Evolutionary conservation across 2,329 filamentous ascomycete genomes (phyloP).

Genomic region (Diplodia sapinea): DNA sequence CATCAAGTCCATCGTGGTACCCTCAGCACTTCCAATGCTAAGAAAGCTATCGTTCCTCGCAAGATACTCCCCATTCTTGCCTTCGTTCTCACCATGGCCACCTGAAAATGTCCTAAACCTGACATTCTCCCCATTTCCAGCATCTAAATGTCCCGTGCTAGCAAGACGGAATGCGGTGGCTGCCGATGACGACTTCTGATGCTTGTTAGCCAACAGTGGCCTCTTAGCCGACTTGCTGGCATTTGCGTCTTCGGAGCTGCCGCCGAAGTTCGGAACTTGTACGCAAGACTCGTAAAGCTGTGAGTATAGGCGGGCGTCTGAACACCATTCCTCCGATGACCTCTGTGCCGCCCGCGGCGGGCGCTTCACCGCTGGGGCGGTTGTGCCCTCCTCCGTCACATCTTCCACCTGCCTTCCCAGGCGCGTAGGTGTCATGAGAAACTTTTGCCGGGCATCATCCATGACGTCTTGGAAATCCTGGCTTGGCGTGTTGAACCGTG

Average conservation of each 20-base stretch:
- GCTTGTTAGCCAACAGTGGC: neutral
- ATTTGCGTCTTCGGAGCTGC: constrained; percentile 18
- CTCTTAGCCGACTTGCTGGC: neutral
- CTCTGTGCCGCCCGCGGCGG: neutral
- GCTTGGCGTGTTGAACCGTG: constrained; percentile 3
- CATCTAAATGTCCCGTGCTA: constrained; percentile 9
- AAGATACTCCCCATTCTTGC: constrained; percentile 34
- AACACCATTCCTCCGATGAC: constrained; percentile 28
- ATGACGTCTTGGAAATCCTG: neutral
- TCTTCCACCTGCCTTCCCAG: neutral
- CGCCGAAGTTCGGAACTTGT: constrained; percentile 27
- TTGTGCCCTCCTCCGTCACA: neutral
- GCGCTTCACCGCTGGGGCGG: neutral
- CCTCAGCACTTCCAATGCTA: constrained; percentile 42
- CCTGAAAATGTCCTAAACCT: constrained; percentile 4
- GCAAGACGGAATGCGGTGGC: neutral
- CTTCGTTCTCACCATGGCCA: constrained; percentile 4
- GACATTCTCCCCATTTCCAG: neutral
- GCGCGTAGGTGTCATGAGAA: neutral
- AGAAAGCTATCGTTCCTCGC: constrained; percentile 44
- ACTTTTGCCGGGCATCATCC: neutral
- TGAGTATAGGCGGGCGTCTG: constrained; percentile 42
- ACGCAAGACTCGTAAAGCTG: constrained; percentile 46
- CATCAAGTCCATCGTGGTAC: constrained; percentile 46
- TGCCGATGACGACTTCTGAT: neutral